Evolutionary conservation across 805 yeast genomes (phyloP), one percentile per base, ranked within the genome.

Genomic region (Starmerella floricola): DNA sequence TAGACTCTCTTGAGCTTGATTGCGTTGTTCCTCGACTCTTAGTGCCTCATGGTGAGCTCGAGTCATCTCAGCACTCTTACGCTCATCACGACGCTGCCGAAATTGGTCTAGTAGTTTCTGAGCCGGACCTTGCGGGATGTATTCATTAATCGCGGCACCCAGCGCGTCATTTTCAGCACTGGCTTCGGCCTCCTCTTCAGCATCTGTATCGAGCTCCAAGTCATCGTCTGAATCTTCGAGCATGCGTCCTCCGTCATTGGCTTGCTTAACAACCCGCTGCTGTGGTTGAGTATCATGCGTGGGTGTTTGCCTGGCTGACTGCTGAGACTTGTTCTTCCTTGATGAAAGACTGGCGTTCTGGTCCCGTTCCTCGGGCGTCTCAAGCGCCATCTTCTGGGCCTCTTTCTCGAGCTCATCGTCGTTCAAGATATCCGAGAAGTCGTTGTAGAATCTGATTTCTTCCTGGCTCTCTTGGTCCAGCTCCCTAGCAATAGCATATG

Each of bases 1-100:
- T 34, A 79, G 66, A 38, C 75, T 66, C 2, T 72, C 79, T 1
- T 74, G 76, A 36, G 74, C 78, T 23, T 79, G 82, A 0, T 73
- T 19, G 4, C 17, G 27, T 17, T 38, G 40, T 15, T 30, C 31
- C n/a, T 24, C 46, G 4, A 26, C 28, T 2, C 51, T 35, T 6
- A 18, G 38, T 4, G 36, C 29, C 31, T 47, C 51, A n/a, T 66
- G 38, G 63, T 68, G 0, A 62, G 61, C 15, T 79, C 50, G 44
- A 8, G 15, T 46, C 8, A 29, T 36, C 15, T 44, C 45, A 6
- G 51, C 51, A 18, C 45, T 38, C 6, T 47, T 35, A 2, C 44
- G 44, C 31, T 46, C 49, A 3, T 46, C 49, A 2, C 56, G 48
- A n/a, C 54, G 46, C 17, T 42, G 38, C 23, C 55, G 42, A 36